A percentile compares a stretch with the other conserved stretches of the same genome.
These are phyloP conservation scores for Gleditsia sinensis DNA, from an alignment of 306 rosid species.

Conservation along the genomic window DNA sequence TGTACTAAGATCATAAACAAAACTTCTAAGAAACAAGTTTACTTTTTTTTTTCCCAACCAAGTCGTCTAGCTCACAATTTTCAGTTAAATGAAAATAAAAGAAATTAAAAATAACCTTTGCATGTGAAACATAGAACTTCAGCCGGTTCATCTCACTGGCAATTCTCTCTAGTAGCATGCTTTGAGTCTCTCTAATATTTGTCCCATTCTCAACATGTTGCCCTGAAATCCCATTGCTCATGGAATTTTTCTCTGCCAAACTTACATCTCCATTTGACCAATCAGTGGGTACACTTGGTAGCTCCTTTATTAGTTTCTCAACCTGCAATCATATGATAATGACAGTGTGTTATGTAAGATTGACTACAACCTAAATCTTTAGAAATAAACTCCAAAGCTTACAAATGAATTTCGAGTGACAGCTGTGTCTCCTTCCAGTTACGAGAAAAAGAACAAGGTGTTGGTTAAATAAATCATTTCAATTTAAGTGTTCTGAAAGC, in stretches of 20 bases:
- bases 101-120: slow-evolving; percentile 76
- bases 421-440: not conserved
- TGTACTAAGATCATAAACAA: slow-evolving; percentile 32
- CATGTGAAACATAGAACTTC: slow-evolving; percentile 90
- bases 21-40: slow-evolving; percentile 22
- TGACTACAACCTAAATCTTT: not conserved
- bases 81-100: slow-evolving; percentile 10
- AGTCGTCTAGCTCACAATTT: slow-evolving; percentile 8
- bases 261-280: slow-evolving; percentile 76
- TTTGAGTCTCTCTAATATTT: slow-evolving; percentile 85
- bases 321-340: slow-evolving; percentile 56
- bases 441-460: not conserved
- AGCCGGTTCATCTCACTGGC: slow-evolving; percentile 97
- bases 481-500: slow-evolving; percentile 10
- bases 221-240: slow-evolving; percentile 67
- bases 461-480: not conserved
- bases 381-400: not conserved
- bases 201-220: slow-evolving; percentile 78
- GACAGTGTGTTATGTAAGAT: slow-evolving; percentile 2
- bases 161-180: slow-evolving; percentile 94
- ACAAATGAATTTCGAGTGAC: not conserved
- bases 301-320: slow-evolving; percentile 91
- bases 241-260: slow-evolving; percentile 53
- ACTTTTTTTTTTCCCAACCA: not conserved
- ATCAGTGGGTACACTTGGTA: slow-evolving; percentile 85